phyloP scores from a whole-genome alignment of 345 rosid species.

The Citrus maxima region DNA sequence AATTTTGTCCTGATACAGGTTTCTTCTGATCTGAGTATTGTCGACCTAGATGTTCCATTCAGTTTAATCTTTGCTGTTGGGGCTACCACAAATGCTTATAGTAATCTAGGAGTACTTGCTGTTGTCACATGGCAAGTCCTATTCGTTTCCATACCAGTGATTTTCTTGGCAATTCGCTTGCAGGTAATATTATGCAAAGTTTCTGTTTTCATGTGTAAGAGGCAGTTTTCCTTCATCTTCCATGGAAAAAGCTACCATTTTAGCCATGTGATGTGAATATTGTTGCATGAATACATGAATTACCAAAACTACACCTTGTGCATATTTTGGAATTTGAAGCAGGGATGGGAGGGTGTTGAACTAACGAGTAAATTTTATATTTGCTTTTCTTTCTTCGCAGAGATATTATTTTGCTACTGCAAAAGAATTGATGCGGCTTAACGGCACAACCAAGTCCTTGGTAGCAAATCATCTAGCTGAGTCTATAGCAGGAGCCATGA shows the following conservation, averaged over 20 bases:
- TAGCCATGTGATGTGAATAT: neutral
- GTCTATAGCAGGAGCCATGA: slow-evolving; percentile 83
- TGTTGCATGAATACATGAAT: neutral
- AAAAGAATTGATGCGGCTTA: slow-evolving; percentile 85
- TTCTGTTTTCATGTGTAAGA: neutral
- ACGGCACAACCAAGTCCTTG: slow-evolving; percentile 87
- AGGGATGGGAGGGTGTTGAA: neutral
- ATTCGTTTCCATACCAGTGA: slow-evolving; percentile 70
- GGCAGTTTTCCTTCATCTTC: neutral
- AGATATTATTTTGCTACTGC: slow-evolving; percentile 77
- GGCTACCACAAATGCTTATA: slow-evolving; percentile 53
- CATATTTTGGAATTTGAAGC: neutral
- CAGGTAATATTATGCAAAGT: slow-evolving; percentile 49
- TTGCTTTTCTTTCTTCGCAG: slow-evolving; percentile 25
- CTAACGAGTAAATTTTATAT: neutral
- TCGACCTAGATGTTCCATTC: slow-evolving; percentile 87
- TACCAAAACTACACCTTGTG: neutral
- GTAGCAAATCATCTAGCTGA: slow-evolving; percentile 95
- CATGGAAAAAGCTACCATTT: neutral
- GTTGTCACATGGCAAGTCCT: slow-evolving; percentile 90
- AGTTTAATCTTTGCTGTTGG: slow-evolving; percentile 59
- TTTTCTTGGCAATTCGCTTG: slow-evolving; percentile 59
- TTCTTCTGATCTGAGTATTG: slow-evolving; percentile 81
- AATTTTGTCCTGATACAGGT: slow-evolving; percentile 33
- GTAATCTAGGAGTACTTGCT: slow-evolving; percentile 77